Percentiles rank a stretch among this genome's conserved stretches.
phyloP scores from a whole-genome alignment of 2,329 filamentous ascomycete genomes.

The Botrytis aclada region DNA sequence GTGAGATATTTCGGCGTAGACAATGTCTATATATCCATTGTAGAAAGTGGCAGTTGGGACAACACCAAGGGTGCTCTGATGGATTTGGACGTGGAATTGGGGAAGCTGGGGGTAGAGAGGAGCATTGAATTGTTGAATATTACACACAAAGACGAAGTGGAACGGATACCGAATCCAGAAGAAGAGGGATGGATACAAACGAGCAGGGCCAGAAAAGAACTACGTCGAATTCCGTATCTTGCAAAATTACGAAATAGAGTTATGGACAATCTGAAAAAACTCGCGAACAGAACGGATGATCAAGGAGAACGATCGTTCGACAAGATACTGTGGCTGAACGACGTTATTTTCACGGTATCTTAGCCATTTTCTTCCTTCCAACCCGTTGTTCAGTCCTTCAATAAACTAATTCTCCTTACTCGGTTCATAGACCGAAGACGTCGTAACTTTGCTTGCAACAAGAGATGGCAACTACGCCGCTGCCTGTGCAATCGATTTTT shows the following conservation, averaged over 20 bases:
- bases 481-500: conserved; percentile 60
- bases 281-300: conserved; percentile 37
- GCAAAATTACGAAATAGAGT: conserved; percentile 60
- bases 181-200: conserved; percentile 55
- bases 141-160: conserved; percentile 56
- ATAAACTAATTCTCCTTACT: not conserved
- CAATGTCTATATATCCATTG: conserved; percentile 65
- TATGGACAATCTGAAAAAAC: conserved; percentile 54
- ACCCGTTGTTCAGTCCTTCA: not conserved
- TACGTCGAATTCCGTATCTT: conserved; percentile 68
- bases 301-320: conserved; percentile 44
- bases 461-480: conserved; percentile 58
- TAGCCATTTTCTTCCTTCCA: not conserved
- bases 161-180: conserved; percentile 30
- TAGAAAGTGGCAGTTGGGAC: conserved; percentile 68
- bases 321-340: conserved; percentile 60
- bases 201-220: conserved; percentile 48
- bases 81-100: conserved; percentile 54
- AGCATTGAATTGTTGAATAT: conserved; percentile 51
- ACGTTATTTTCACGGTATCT: conserved; percentile 57
- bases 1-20: conserved; percentile 54
- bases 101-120: conserved; percentile 48
- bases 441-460: conserved; percentile 54
- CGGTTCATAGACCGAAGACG: conserved; percentile 49
- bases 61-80: conserved; percentile 61